Evolutionary conservation across 2,329 filamentous ascomycete species (phyloP).

Genomic region (Lasiodiplodia sp.): DNA sequence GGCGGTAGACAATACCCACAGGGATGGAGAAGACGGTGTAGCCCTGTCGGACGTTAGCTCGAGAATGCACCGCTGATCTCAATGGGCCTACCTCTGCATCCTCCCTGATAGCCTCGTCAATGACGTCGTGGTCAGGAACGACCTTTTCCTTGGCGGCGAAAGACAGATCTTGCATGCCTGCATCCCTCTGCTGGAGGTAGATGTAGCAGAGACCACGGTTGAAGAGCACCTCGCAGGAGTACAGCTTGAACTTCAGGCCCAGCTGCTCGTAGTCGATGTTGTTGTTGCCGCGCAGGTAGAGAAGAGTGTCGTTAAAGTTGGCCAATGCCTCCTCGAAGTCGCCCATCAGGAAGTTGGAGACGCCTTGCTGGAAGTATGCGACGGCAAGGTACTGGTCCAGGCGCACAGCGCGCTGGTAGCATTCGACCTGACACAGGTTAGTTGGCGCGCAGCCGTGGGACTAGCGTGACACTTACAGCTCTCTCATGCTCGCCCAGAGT

Average conservation of each 20-base stretch:
- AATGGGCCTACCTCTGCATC: conserved; percentile 76
- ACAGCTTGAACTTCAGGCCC: conserved; percentile 93
- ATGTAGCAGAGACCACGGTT: conserved; percentile 98
- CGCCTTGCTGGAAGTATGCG: conserved; percentile 97
- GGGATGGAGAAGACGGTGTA: conserved; percentile 99
- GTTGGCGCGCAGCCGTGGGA: conserved; percentile 31
- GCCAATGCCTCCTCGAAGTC: conserved; percentile 97
- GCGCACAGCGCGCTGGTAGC: conserved; percentile 88
- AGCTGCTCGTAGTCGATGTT: conserved; percentile 98
- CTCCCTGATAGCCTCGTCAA: conserved; percentile 94
- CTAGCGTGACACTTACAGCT: conserved; percentile 69
- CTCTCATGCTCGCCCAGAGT: conserved; percentile 95
- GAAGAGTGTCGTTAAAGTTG: conserved; percentile 97
- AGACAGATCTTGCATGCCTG: conserved; percentile 87
- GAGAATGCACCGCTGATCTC: background rate
- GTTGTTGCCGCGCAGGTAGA: conserved; percentile 94
- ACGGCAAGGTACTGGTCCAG: conserved; percentile 96
- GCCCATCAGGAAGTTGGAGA: conserved; percentile 95
- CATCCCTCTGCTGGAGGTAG: conserved; percentile 89
- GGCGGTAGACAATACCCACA: conserved; percentile 91
- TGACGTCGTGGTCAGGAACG: conserved; percentile 95
- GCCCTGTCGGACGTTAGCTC: conserved; percentile 64
- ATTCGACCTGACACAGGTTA: conserved; percentile 74
- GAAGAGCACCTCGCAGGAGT: conserved; percentile 97
- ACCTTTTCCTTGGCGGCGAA: conserved; percentile 96